Evolutionary conservation across 2,329 filamentous ascomycete genomes (phyloP).

Genomic region (Pseudonectria buxi): DNA sequence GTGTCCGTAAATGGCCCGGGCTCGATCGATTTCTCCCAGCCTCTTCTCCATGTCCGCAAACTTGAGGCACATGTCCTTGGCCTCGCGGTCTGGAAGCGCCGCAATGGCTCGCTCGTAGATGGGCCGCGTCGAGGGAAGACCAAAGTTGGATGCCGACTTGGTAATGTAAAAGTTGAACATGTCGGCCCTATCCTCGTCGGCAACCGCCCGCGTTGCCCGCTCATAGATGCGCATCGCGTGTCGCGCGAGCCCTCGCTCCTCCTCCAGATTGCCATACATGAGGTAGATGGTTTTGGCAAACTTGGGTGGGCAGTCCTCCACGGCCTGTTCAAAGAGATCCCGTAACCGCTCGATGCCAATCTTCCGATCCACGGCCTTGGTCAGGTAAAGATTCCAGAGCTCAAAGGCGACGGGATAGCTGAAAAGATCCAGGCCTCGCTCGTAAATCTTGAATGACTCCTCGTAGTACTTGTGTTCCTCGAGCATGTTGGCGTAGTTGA

Average conservation of each 20-base stretch:
- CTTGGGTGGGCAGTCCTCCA: constrained; percentile 88
- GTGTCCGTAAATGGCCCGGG: constrained; percentile 91
- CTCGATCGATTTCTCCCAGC: constrained; percentile 88
- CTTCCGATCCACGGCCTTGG: constrained; percentile 92
- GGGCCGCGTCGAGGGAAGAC: constrained; percentile 83
- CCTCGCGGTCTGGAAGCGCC: constrained; percentile 86
- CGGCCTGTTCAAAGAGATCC: constrained; percentile 93
- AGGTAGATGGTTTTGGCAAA: constrained; percentile 95
- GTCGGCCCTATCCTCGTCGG: constrained; percentile 87
- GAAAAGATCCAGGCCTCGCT: constrained; percentile 95
- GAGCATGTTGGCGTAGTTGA: constrained; percentile 94
- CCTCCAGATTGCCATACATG: constrained; percentile 97
- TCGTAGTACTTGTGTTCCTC: constrained; percentile 95
- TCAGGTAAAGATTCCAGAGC: constrained; percentile 96
- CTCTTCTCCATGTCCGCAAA: constrained; percentile 96
- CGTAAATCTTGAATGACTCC: constrained; percentile 96
- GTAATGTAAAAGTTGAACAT: constrained; percentile 99
- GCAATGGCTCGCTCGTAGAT: constrained; percentile 97
- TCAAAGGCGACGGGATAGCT: constrained; percentile 97
- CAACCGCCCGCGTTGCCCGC: constrained; percentile 86
- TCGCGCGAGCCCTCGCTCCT: constrained; percentile 86
- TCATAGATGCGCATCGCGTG: constrained; percentile 99
- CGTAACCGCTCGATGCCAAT: constrained; percentile 90
- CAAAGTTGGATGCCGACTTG: constrained; percentile 96
- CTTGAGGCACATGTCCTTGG: constrained; percentile 96